Base-by-base conservation (phyloP, 192 early-diverging fungal species). In the Backusella psychrophila region DNA sequence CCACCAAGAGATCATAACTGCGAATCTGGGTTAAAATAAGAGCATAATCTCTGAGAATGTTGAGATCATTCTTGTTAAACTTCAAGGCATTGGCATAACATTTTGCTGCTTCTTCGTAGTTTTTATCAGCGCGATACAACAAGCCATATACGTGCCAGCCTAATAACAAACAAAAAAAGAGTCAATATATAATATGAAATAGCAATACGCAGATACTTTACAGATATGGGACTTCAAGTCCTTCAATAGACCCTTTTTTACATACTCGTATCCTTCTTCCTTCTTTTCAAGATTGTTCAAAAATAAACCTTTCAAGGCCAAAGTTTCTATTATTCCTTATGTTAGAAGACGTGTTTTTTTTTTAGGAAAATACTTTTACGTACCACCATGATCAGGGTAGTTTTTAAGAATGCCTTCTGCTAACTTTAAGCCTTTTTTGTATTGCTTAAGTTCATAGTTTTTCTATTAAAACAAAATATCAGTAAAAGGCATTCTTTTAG, bases 81-180 rank as follows among this genome's bases (percentile, higher is more conserved):
- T 92, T 94, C 53, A 98, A 84, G 21, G 98, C 94, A 34, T 96
- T 88, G 17, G 89, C 84, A 81, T 98, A 99, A 78, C 96, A 97
- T 82, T 94, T 96, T 67, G 92, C 87, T 3, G 96, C 96, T 82
- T 98, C 95, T 21, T 89, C 92, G 81, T 95, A 97, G 76, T 99
- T 97, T 78, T 94, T 94, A 82, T 98, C 96, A 39, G 88, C 88
- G 33, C 96, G 92, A 81, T 97, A 89, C 63, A 97, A 82, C n/a
- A 99, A 84, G 17, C 98, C 98, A 80, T 91, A 96, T 21, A 98
- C 94, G 78, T 99, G 98, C 98, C 98, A 99, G 81, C 93, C 93
- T 93, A 72, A 42, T 29, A 19, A 8, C 7, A 71, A 3, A 29
- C 38, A 70, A 21, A 42, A 17, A 29, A 11, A 42, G 23, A 29